Evolutionary conservation across 2,329 filamentous ascomycete genomes (phyloP), one percentile per base, ranked within the genome.

Genomic region (Aphanocladium album): DNA sequence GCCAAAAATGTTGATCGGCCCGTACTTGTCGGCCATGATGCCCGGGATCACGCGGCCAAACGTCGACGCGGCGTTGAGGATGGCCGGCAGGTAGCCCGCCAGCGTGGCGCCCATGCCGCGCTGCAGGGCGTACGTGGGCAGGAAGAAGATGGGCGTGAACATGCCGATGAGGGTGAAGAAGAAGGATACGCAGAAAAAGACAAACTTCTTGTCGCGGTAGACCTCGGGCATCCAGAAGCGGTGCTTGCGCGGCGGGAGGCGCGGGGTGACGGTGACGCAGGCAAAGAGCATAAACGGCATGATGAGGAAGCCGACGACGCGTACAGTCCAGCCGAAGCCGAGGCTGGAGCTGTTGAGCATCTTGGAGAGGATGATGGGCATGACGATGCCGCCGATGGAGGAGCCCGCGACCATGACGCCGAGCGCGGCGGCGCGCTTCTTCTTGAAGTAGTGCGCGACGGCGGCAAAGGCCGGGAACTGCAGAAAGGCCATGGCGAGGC

Each of bases 1-100:
- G 51, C 93, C 83, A 74, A 95, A 89, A 55, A 87, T 84, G 69
- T 96, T 96, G 77, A 91, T 96, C 4, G 91, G 84, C 0, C 92
- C 92, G 3, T 91, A 71, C 54, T 80, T 83, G 70, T 96, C 92
- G 0, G 91, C 88, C 9, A 91, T 75, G 63, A 89, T 81, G 0
- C 91, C 91, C 0, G 91, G 90, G 0, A 92, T 78, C 73, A 86
- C 89, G 23, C 92, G 84, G 3, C 92, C 92, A 8, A 95, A 76
- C 57, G 89, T 86, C 0, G 88, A 91, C 12, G 89, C 90, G 1
- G 85, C 90, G 69, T 95, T 96, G 68, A 96, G 81, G 61, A 95
- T 83, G 1, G 91, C 86, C n/a, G 96, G 80, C 30, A 95, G 80
- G 63, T 91, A 86, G 71, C 91, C 93, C n/a, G 67, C 68, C 23